Evolutionary conservation across 345 rosid species (phyloP).

Genomic region (Salix caprea): DNA sequence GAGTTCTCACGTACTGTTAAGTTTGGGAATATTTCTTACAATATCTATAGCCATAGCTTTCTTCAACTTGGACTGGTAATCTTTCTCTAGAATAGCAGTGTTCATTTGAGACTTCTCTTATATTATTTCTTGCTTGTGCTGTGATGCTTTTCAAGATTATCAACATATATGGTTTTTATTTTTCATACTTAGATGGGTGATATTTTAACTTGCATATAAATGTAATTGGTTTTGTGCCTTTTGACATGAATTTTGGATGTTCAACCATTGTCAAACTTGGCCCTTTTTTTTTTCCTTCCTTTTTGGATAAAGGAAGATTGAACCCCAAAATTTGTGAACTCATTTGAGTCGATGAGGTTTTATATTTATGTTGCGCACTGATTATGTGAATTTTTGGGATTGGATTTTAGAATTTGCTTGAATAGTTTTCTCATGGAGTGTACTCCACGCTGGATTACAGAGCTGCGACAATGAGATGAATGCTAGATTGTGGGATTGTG

Average conservation of each 20-base stretch:
- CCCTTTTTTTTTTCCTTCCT: too few species aligned
- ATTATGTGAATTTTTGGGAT: too few species aligned
- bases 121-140: neutral
- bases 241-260: too few species aligned
- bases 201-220: neutral
- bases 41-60: conserved; percentile 84
- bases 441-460: too few species aligned
- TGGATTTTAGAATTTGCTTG: too few species aligned
- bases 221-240: neutral
- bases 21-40: conserved; percentile 60
- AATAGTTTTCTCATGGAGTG: too few species aligned
- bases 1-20: conserved; percentile 56
- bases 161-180: neutral
- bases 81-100: neutral
- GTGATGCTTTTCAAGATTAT: neutral
- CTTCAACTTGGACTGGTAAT: conserved; percentile 89
- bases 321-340: too few species aligned
- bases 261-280: too few species aligned
- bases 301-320: too few species aligned
- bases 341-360: too few species aligned
- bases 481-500: neutral
- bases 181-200: neutral
- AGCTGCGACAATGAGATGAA: too few species aligned
- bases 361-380: too few species aligned
- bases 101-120: neutral